Evolutionary conservation across 495 filamentous ascomycete species (phyloP).

Genomic region (Acidomyces sp.): DNA sequence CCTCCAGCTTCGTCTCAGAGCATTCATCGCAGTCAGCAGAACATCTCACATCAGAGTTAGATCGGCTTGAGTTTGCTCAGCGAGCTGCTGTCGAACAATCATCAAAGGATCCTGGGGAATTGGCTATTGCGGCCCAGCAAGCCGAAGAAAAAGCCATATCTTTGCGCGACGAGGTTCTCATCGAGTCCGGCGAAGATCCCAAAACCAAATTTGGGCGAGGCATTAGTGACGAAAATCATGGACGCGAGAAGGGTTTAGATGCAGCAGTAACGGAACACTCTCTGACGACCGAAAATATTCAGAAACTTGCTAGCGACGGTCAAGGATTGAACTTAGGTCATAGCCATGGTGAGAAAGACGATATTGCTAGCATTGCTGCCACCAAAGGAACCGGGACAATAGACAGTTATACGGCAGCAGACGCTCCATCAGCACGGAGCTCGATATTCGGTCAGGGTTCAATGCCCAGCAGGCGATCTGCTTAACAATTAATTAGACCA

Average conservation of each 20-base stretch:
- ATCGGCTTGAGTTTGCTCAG: slow-evolving; percentile 17
- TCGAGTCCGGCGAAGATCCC: slow-evolving; percentile 29
- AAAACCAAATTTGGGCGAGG: slow-evolving; percentile 2
- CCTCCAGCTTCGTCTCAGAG: slow-evolving; percentile 9
- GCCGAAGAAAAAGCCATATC: slow-evolving; percentile 36
- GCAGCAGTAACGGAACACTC: background rate
- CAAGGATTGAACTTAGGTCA: background rate
- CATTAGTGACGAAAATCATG: background rate
- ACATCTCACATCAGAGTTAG: slow-evolving; percentile 13
- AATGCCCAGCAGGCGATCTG: no score
- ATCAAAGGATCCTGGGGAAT: slow-evolving; percentile 23
- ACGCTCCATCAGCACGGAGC: no score
- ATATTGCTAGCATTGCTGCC: slow-evolving; percentile 4
- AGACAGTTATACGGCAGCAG: no score
- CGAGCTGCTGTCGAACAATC: slow-evolving; percentile 14
- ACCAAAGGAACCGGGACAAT: no score
- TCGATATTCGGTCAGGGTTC: no score
- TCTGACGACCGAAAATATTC: slow-evolving; percentile 15
- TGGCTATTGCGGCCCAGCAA: slow-evolving; percentile 23
- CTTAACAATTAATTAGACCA: no score
- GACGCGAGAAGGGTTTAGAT: background rate
- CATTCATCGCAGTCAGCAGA: slow-evolving; percentile 4
- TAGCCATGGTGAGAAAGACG: background rate
- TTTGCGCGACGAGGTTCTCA: slow-evolving; percentile 35
- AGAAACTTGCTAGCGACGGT: slow-evolving; percentile 2